Evolutionary conservation across 768 basidiomycete genomes (phyloP), one percentile per base, ranked within the genome.

Genomic region (Kwoniella botswanensis): DNA sequence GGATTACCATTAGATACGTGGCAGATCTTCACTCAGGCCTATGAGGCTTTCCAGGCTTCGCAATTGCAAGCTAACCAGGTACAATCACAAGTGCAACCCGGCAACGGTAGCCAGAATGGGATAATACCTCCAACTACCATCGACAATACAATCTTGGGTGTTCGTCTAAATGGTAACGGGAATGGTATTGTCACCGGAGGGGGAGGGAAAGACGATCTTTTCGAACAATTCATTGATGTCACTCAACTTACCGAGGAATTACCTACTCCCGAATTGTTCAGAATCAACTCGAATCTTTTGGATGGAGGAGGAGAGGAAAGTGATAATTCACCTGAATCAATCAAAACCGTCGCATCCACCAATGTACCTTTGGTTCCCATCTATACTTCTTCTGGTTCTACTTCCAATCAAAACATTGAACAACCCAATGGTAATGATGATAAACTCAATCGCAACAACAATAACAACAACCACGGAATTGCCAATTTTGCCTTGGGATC

Each of bases 271-370:
- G 77, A 78, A 52, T 67, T 78, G 13, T 26, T 53, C 64, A 26
- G 29, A 21, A 15, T 35, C 15, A 58, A 24, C 22, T 17, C 35
- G 26, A 46, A 13, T 41, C 26, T 35, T 1, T 17, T 24, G 52
- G 52, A 68, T 4, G 50, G 26, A 24, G 63, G 22, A 29, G 65
- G 35, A 10, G 74, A 68, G 2, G 77, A 72, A 13, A 63, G 59
- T 12, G 71, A 75, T 46, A 71, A 73, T 15, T 71, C 68, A 13
- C 77, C 77, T 3, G 77, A 79, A 61, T 74, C 73, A 44, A 70
- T 79, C 44, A 67, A 61, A 35, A 79, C 77, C 9, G 77, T 79
- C 2, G 71, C 63, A 17, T 72, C 70, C 15, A 73, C 71, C 15
- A 59, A 65, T 21, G 69, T 69, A 46, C 46, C 61, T 10, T 24